Conservation (phyloP, 352 stramenopile genomes). For the Globisporangium echinulatum region DNA sequence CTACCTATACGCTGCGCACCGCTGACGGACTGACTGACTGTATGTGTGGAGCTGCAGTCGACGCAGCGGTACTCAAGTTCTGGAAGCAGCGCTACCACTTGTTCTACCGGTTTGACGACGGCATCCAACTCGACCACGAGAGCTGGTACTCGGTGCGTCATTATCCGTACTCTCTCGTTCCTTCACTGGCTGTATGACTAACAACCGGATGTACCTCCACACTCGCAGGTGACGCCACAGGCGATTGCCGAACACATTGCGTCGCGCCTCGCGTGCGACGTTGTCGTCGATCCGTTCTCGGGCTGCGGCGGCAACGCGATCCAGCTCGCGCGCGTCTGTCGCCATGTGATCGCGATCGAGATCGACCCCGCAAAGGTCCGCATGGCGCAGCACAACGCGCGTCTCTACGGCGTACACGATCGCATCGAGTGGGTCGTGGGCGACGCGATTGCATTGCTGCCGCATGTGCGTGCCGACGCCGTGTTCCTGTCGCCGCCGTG, state of each 20-base stretch:
- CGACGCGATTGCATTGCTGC: slow-evolving; percentile 78
- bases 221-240: slow-evolving; percentile 82
- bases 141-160: slow-evolving; percentile 86
- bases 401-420: slow-evolving; percentile 86
- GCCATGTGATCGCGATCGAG: slow-evolving; percentile 90
- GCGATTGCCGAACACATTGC: slow-evolving; percentile 86
- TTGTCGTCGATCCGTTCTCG: slow-evolving; percentile 90
- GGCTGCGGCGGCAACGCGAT: slow-evolving; percentile 93
- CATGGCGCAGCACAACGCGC: slow-evolving; percentile 88
- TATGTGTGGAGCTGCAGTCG: slow-evolving; percentile 12
- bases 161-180: neutral
- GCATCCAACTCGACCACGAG: slow-evolving; percentile 89
- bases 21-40: too few relatives aligned
- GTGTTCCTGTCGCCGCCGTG: slow-evolving; percentile 91
- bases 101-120: slow-evolving; percentile 89
- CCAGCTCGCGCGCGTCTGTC: slow-evolving; percentile 86
- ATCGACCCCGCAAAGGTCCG: slow-evolving; percentile 86
- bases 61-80: slow-evolving; percentile 77
- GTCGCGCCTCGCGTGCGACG: slow-evolving; percentile 61
- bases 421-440: slow-evolving; percentile 90
- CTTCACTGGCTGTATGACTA: neutral
- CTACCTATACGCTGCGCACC: neutral
- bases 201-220: neutral
- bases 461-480: slow-evolving; percentile 68
- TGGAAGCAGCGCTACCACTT: slow-evolving; percentile 84